A percentile compares a stretch with the other conserved stretches of the same genome.
These are phyloP conservation scores for Phytophthora multivora DNA, from an alignment of 352 stramenopile genomes.

Conservation along the genomic window DNA sequence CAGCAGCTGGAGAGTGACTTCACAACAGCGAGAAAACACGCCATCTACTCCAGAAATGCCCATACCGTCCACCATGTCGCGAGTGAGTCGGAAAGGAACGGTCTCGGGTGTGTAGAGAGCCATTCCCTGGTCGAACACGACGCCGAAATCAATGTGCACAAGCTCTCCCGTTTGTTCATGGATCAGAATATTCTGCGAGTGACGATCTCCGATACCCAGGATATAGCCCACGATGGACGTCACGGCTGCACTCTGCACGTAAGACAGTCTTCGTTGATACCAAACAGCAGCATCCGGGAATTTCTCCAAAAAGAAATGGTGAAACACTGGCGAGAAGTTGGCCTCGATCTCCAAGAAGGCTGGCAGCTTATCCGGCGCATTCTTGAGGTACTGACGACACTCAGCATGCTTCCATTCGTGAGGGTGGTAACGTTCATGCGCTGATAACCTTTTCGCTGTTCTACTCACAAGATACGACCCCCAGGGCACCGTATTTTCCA, in stretches of 20 bases:
- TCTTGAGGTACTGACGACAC: conserved; percentile 83
- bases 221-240: conserved; percentile 97
- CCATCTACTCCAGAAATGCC: conserved; percentile 96
- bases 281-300: conserved; percentile 95
- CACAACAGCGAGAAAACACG: conserved; percentile 94
- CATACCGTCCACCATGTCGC: conserved; percentile 99
- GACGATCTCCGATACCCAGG: conserved; percentile 98
- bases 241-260: conserved; percentile 96
- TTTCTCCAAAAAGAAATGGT: conserved; percentile 98
- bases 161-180: conserved; percentile 97
- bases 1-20: conserved; percentile 92
- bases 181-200: conserved; percentile 99
- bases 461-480: conserved; percentile 89
- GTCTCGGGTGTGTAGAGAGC: conserved; percentile 95
- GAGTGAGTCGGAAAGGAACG: conserved; percentile 98
- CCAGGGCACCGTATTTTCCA: conserved; percentile 96
- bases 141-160: conserved; percentile 99
- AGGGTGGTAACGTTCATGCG: conserved; percentile 95
- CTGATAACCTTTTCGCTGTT: conserved; percentile 57
- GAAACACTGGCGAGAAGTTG: conserved; percentile 97
- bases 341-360: conserved; percentile 91
- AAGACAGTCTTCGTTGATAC: conserved; percentile 93
- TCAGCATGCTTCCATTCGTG: conserved; percentile 92
- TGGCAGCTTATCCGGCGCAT: conserved; percentile 72
- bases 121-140: conserved; percentile 99